Evolutionary conservation across 2,329 filamentous ascomycete species (phyloP), one percentile per base, ranked within the genome.

Genomic region (Xylariaceae sp.): DNA sequence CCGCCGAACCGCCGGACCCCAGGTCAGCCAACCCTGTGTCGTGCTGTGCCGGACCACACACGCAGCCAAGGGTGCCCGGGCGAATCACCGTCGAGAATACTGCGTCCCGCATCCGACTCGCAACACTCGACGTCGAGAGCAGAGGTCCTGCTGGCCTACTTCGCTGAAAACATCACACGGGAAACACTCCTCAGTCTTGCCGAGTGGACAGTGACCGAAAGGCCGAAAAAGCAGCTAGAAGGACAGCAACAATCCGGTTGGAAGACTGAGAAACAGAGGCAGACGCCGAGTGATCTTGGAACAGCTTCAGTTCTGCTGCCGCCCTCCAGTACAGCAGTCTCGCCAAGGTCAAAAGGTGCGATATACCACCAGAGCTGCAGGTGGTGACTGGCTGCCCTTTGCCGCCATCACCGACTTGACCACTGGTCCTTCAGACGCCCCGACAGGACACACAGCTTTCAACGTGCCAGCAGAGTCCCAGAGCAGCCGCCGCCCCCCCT

Each of bases 361-460:
- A 43, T 30, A 40, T 19, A 40, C 14, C 38, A 35, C 42, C 36
- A 35, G 30, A 40, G n/a, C n/a, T n/a, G n/a, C n/a, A n/a, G 27
- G 44, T 30, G 38, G 48, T 50, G 39, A 57, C 57, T 59, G 56
- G 54, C 42, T 56, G 58, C 60, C 56, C 51, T 51, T 61, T 55
- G 55, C 61, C 60, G 60, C 60, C 58, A 56, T 57, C 55, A 45
- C 56, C 53, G 45, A 53, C 47, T 47, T 58, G 59, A 60, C 58
- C 53, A 57, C 51, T 49, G 50, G 49, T 47, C 40, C 51, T 53
- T 53, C 47, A 58, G 54, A 51, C 58, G 58, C 61, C 61, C 56
- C 49, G 53, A 43, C 48, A 31, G 22, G 22, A 27, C 22, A 7
- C 22, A 7, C 22, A 27, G 22, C 22, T 27, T 27, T n/a, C n/a